A percentile compares a stretch with the other conserved stretches of the same genome.
Evolutionary conservation across 345 rosid species (phyloP).

Genomic region (Salix arbutifolia): DNA sequence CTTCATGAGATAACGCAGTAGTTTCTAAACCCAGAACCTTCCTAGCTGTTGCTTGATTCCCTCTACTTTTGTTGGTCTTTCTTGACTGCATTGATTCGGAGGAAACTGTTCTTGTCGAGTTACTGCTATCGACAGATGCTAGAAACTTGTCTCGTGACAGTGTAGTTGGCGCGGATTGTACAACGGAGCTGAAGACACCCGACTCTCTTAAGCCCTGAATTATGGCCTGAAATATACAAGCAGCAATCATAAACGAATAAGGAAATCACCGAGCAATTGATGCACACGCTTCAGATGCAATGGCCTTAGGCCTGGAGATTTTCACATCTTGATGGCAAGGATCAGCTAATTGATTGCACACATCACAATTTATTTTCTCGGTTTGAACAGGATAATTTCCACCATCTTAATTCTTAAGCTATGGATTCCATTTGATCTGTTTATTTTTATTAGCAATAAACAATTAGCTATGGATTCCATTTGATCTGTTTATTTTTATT

Average conservation of each 20-base stretch:
- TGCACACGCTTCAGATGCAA: neutral
- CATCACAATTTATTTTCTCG: neutral
- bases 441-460: neutral
- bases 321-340: neutral
- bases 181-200: constrained; percentile 22
- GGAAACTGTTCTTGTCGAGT: constrained; percentile 22
- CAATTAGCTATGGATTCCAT: neutral
- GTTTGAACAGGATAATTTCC: neutral
- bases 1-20: constrained; percentile 1
- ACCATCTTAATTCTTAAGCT: neutral
- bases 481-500: neutral
- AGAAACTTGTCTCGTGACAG: constrained; percentile 24
- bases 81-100: constrained; percentile 14
- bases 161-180: constrained; percentile 23
- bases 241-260: neutral
- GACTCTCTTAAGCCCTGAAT: constrained; percentile 28
- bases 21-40: constrained; percentile 15
- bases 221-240: constrained; percentile 18
- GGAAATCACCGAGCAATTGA: neutral
- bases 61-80: constrained; percentile 1
- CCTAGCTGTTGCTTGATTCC: constrained; percentile 19
- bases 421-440: neutral
- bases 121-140: constrained; percentile 19
- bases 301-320: neutral
- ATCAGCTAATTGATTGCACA: neutral